Percentiles rank a stretch among this genome's conserved stretches.
These are phyloP conservation scores for Rhizopogon sp. DNA, from an alignment of 768 basidiomycete genomes.

Conservation along the genomic window DNA sequence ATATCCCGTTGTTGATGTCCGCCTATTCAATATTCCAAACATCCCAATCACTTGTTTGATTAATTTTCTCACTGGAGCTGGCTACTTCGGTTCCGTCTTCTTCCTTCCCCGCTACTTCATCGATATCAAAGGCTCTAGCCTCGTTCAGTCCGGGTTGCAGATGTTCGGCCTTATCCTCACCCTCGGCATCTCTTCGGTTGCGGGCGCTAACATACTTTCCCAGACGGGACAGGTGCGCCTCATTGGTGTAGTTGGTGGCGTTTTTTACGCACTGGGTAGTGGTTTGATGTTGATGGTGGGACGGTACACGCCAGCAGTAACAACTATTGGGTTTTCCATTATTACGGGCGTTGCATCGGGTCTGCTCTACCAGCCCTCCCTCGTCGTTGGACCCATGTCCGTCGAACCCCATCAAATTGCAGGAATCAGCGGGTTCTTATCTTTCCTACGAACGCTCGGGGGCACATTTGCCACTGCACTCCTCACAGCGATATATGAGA, in stretches of 20 bases:
- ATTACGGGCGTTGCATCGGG: conserved; percentile 28
- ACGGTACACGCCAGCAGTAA: conserved; percentile 21
- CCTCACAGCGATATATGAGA: conserved; percentile 28
- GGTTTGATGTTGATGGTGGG: conserved; percentile 28
- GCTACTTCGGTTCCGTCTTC: conserved; percentile 32
- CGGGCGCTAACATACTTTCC: conserved; percentile 30
- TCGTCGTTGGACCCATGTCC: conserved; percentile 30
- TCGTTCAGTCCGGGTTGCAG: conserved; percentile 29
- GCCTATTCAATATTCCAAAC: conserved; percentile 27
- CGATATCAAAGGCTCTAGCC: conserved; percentile 27
- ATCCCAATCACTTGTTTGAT: conserved; percentile 31
- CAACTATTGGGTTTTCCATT: conserved; percentile 26
- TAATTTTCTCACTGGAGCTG: conserved; percentile 33
- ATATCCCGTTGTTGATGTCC: conserved; percentile 30
- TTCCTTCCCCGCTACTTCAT: conserved; percentile 36
- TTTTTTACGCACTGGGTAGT: conserved; percentile 28
- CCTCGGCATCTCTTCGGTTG: conserved; percentile 28
- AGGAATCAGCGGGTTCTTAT: conserved; percentile 31
- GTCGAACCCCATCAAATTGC: conserved; percentile 28
- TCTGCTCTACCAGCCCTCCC: conserved; percentile 29
- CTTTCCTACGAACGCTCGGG: conserved; percentile 28
- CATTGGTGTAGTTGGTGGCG: conserved; percentile 24
- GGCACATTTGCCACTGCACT: conserved; percentile 32
- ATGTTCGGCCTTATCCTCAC: conserved; percentile 31
- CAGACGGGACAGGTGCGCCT: conserved; percentile 26